Conservation (phyloP, 1,284 basidiomycete genomes). For the Mycosarcoma mackinlayi region DNA sequence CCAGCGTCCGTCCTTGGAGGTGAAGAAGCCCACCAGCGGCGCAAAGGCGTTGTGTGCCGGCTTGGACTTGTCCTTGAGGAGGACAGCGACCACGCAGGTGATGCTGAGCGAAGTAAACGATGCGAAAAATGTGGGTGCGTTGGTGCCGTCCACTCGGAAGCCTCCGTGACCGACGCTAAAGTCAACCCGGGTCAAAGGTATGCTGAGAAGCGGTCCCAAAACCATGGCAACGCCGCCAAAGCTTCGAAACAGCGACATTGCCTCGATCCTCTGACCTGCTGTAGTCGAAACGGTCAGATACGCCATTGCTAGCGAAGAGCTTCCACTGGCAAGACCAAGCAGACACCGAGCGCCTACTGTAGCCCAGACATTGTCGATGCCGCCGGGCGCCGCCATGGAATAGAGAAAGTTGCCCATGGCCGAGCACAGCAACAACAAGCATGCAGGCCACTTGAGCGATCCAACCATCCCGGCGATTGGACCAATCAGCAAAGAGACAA, state of each 20-base stretch:
- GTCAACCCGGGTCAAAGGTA: constrained; percentile 15
- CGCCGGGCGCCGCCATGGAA: constrained; percentile 3
- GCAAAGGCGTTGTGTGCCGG: constrained; percentile 18
- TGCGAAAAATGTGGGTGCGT: constrained; percentile 18
- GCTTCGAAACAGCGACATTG: constrained; percentile 13
- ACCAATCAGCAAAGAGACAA: constrained; percentile 16
- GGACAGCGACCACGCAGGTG: background rate
- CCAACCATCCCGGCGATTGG: constrained; percentile 6
- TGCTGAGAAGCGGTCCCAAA: constrained; percentile 19
- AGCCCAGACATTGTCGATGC: constrained; percentile 18
- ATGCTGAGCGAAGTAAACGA: constrained; percentile 10
- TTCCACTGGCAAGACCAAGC: constrained; percentile 16
- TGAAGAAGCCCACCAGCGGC: constrained; percentile 5
- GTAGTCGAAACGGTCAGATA: constrained; percentile 11
- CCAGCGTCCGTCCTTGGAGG: constrained; percentile 5
- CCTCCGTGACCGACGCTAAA: constrained; percentile 8
- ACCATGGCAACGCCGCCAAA: constrained; percentile 15
- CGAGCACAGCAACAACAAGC: constrained; percentile 7
- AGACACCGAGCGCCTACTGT: constrained; percentile 15
- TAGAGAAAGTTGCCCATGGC: constrained; percentile 20
- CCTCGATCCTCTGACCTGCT: constrained; percentile 11
- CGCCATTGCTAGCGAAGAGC: constrained; percentile 11
- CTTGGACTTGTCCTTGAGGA: constrained; percentile 11
- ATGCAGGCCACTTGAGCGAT: constrained; percentile 14
- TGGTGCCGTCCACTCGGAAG: constrained; percentile 10